These are phyloP conservation scores for Phlyctochytrium bullatum DNA, from an alignment of 192 early-diverging fungal species.

Conservation along the genomic window DNA sequence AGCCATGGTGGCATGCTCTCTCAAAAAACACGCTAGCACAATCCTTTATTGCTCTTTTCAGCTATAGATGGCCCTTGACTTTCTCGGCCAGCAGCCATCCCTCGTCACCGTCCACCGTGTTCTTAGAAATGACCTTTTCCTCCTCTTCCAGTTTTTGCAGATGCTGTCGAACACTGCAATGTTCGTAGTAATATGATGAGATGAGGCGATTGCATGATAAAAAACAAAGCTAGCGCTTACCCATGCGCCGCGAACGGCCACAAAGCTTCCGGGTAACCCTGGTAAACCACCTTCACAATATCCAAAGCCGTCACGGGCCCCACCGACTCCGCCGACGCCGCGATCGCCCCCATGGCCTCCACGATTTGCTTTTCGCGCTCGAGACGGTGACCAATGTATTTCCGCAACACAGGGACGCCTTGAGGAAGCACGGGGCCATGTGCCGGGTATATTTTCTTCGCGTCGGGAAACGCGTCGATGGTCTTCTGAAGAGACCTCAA, in stretches of 20 bases:
- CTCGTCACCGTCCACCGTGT: no score
- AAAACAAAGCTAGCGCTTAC: background rate
- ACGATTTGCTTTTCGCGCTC: constrained; percentile 74
- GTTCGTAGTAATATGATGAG: no score
- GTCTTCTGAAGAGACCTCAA: constrained; percentile 63
- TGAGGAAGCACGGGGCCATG: constrained; percentile 78
- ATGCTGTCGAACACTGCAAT: constrained; percentile 14
- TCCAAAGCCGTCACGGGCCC: constrained; percentile 1
- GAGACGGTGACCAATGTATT: constrained; percentile 76
- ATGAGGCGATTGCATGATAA: no score
- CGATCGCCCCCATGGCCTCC: background rate
- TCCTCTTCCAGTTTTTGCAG: constrained; percentile 13
- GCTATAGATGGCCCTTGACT: no score
- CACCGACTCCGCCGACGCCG: background rate
- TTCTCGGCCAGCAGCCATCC: no score
- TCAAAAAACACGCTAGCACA: no score
- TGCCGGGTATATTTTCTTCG: constrained; percentile 58
- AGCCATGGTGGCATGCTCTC: no score
- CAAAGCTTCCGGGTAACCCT: background rate
- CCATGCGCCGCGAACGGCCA: constrained; percentile 16
- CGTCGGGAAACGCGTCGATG: constrained; percentile 33
- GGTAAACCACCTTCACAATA: constrained; percentile 18
- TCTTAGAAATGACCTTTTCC: constrained; percentile 5
- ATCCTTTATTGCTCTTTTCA: no score
- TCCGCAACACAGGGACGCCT: constrained; percentile 59